Base-by-base conservation (phyloP, 2,329 filamentous ascomycete genomes). In the Trichoderma sp. region DNA sequence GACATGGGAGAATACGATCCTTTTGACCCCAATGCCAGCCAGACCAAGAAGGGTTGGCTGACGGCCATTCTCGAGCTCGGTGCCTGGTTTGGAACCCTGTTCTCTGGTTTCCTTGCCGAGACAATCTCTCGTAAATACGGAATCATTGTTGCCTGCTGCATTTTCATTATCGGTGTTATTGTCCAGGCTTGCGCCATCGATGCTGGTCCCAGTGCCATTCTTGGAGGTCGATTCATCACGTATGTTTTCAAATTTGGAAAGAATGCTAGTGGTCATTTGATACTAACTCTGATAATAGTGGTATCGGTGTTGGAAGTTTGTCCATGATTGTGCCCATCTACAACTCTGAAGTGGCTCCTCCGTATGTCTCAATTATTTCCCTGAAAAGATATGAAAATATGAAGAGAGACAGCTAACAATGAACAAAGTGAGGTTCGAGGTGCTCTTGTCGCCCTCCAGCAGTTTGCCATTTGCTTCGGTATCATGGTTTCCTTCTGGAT, bases 21-120 rank as follows among this genome's bases (percentile, higher is more conserved):
- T 3, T 74, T 84, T 57, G 81, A 84, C 72, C 76, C 80, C 43
- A 81, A 77, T 17, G 82, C 82, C n/a, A 80, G 85, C 72, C 83
- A 85, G 76, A 85, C 85, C 6, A 85, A 86, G 74, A 89, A 89
- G 76, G 88, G 87, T 17, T 89, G 87, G 87, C 78, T 90, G 6
- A 89, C 87, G 1, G 85, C 91, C 2, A 93, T 93, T 74, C 87
- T 94, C 30, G 91, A 94, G 78, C 86, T 94, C 2, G 92, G 92
- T 67, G 92, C 92, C 57, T 94, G 92, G 92, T 78, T 93, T n/a
- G 92, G 92, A 47, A 88, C 90, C 0, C 80, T 95, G 3, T 84
- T 91, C 53, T 92, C 88, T 3, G 90, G 92, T 1, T 91, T 91
- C 76, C 79, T 94, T n/a, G 92, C 92, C 20, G 92, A 94, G 77